Percentiles rank a stretch among this genome's conserved stretches.
These are phyloP conservation scores for Vitis rupestris DNA, from an alignment of 164 flowering plant genomes.

Conservation along the genomic window DNA sequence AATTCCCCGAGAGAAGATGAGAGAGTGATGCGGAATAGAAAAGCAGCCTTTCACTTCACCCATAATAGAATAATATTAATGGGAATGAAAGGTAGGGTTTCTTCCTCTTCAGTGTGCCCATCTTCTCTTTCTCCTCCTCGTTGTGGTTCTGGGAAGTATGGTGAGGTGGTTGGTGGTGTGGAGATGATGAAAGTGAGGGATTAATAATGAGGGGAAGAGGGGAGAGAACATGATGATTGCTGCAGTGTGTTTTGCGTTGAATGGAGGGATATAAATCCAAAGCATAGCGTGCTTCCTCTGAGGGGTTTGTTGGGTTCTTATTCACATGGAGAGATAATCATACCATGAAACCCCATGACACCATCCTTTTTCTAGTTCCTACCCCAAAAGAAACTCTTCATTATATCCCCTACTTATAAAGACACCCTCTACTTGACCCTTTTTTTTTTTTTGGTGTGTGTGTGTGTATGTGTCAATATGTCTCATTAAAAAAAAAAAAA, in stretches of 20 bases:
- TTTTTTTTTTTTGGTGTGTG: too few relatives aligned
- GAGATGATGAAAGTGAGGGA: constrained; percentile 33
- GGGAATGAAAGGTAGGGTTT: constrained; percentile 25
- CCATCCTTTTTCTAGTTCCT: background rate
- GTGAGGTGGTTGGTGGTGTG: constrained; percentile 15
- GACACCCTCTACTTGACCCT: background rate
- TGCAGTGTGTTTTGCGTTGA: constrained; percentile 6
- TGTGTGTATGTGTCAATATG: too few relatives aligned
- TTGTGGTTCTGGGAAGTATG: background rate
- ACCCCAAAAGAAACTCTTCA: background rate
- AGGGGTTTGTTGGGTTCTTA: background rate
- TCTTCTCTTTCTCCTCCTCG: constrained; percentile 17
- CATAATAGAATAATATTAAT: background rate
- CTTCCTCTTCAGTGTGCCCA: constrained; percentile 24
- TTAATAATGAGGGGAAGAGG: constrained; percentile 30
- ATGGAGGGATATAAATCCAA: constrained; percentile 6
- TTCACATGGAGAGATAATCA: constrained; percentile 18
- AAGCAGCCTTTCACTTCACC: background rate
- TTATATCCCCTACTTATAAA: background rate
- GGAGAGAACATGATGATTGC: constrained; percentile 33
- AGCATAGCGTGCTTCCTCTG: constrained; percentile 6
- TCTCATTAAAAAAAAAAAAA: too few relatives aligned
- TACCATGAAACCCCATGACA: constrained; percentile 4
- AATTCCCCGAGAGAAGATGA: constrained; percentile 24
- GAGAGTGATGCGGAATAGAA: background rate